Evolutionary conservation across 176 grass and related monocot genomes (phyloP).

Genomic region (Aegilops sharonensis): DNA sequence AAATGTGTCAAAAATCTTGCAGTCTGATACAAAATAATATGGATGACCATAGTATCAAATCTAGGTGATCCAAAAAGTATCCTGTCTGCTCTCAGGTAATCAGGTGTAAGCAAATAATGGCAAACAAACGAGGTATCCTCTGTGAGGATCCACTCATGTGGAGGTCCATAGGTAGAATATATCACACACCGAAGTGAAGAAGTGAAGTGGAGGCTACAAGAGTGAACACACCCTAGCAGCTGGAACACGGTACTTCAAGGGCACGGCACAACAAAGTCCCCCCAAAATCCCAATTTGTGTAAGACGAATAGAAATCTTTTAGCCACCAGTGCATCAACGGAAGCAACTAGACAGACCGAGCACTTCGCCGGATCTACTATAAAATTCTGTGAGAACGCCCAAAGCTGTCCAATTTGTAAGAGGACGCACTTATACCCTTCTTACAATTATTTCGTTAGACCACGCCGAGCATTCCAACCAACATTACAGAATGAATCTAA

Average conservation of each 20-base stretch:
- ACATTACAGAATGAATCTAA: neutral
- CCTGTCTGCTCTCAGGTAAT: neutral
- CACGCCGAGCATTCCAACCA: neutral
- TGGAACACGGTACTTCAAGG: neutral
- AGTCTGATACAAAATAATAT: neutral
- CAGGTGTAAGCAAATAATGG: neutral
- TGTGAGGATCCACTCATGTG: neutral
- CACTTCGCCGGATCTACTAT: conserved; percentile 27
- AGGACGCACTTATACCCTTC: neutral
- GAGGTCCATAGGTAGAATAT: neutral
- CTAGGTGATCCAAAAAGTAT: neutral
- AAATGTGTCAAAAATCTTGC: neutral
- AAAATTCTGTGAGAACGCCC: neutral
- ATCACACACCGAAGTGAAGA: neutral
- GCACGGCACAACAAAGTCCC: neutral
- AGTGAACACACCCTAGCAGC: neutral
- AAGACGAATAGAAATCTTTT: neutral
- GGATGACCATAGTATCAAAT: neutral
- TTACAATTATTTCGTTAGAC: neutral
- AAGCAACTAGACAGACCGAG: neutral
- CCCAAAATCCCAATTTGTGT: neutral
- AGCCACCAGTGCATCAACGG: neutral
- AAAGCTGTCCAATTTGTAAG: neutral
- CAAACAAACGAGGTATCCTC: neutral
- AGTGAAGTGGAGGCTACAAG: neutral